These are phyloP conservation scores for Amesomyces nigricolor DNA, from an alignment of 2,329 filamentous ascomycete genomes.

Conservation along the genomic window DNA sequence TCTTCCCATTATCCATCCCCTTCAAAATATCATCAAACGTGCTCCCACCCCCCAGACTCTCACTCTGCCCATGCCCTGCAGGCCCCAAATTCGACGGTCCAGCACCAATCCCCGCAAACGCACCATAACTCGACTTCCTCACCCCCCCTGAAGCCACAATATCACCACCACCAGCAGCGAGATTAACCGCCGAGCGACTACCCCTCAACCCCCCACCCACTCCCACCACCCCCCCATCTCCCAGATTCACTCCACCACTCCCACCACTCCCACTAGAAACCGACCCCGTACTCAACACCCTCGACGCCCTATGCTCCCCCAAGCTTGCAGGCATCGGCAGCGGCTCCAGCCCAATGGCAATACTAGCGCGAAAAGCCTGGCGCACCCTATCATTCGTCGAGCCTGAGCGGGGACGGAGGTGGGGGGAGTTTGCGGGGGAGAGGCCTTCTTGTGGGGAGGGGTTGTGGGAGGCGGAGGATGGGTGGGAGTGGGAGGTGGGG, in stretches of 20 bases:
- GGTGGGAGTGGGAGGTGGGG: not conserved
- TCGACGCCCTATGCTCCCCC: conserved; percentile 9
- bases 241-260: not conserved
- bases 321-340: conserved; percentile 20
- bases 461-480: not conserved
- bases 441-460: not conserved
- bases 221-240: not conserved
- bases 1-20: conserved; percentile 30
- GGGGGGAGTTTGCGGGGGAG: conserved; percentile 16
- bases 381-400: conserved; percentile 23
- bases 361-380: conserved; percentile 31
- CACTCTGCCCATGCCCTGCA: not conserved
- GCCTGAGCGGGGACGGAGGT: conserved; percentile 17
- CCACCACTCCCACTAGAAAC: not conserved
- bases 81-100: conserved; percentile 6
- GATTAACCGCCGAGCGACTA: too few relatives aligned
- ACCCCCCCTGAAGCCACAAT: not conserved
- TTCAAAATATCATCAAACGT: conserved; percentile 36
- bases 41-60: conserved; percentile 20
- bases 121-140: conserved; percentile 17
- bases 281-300: conserved; percentile 14
- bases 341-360: conserved; percentile 33
- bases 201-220: not conserved
- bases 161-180: not conserved
- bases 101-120: not conserved